Evolutionary conservation across 2,329 filamentous ascomycete species (phyloP), one percentile per base, ranked within the genome.

Genomic region (Fusarium clavum): DNA sequence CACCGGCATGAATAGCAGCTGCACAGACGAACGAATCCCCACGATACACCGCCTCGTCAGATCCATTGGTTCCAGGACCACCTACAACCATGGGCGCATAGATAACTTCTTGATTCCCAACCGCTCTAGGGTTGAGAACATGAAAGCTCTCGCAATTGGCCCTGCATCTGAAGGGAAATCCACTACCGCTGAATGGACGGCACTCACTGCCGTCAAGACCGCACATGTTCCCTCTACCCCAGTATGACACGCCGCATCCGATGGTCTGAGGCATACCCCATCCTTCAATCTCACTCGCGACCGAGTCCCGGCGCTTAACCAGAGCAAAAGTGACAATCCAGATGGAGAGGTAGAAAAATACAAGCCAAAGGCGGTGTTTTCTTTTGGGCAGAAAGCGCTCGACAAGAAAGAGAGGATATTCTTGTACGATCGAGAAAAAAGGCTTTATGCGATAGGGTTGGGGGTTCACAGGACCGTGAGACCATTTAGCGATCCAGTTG

Each of bases 1-100:
- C 85, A 22, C 94, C 94, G 1, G 93, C 90, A 77, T 97, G 94
- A 52, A 97, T 92, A 34, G 94, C 94, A 14, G 94, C 87, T 62
- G 90, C 91, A 77, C 94, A 97, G 57, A 97, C 91, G 80, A 93
- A 97, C 16, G 93, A 97, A 79, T 97, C 94, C 12, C 92, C 94
- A 20, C 96, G 91, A 78, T 98, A 98, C 24, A 92, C 83, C 0
- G 91, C 86, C 32, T 79, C 68, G 5, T 78, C 75, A 20, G 80
- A 78, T 8, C 75, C 72, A 29, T 84, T 80, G 51, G 81, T 79
- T 8, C 83, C 79, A 0, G 88, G 88, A 0, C 91, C 91, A n/a
- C 91, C 91, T 27, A 94, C 83, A 4, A 94, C 86, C n/a, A 93
- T 77, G 1, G 89, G 82, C 25, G 80, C 81, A 76, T 93, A 93